Evolutionary conservation across 441 rosid species (phyloP).

Genomic region (Adansonia grandidieri): DNA sequence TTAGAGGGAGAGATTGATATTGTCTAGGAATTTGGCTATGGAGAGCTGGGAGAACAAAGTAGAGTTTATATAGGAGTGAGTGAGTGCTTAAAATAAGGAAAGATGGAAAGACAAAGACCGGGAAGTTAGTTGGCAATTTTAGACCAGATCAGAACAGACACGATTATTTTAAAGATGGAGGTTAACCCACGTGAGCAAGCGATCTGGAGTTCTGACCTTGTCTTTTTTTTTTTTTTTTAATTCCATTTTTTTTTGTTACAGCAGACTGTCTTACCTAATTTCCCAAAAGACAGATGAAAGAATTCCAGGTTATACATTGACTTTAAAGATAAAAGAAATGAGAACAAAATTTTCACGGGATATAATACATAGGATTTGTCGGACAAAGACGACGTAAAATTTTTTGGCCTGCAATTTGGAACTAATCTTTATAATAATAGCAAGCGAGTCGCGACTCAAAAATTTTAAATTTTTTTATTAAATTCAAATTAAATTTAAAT

Average conservation of each 20-base stretch:
- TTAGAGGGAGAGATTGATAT: not conserved
- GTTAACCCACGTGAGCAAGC: conserved; percentile 19
- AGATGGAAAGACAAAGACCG: not conserved
- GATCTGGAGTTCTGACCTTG: not conserved
- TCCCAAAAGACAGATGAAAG: not conserved
- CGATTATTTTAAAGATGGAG: conserved; percentile 7
- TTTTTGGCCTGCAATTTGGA: too few species aligned
- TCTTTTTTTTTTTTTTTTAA: not conserved
- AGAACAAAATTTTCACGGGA: too few species aligned
- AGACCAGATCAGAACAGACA: not conserved
- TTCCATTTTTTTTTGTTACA: not conserved
- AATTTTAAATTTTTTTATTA: too few species aligned
- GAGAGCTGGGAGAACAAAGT: conserved; percentile 5
- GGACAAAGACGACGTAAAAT: too few species aligned
- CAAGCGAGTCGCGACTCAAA: too few species aligned
- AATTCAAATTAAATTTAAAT: too few species aligned
- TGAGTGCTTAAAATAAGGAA: conserved; percentile 14
- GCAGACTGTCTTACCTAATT: too few species aligned
- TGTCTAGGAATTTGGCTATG: not conserved
- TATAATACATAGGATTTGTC: too few species aligned
- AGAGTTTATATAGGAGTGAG: conserved; percentile 1
- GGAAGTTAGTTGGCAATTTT: conserved; percentile 6
- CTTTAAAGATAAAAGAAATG: too few species aligned
- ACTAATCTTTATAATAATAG: too few species aligned
- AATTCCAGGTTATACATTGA: not conserved